Evolutionary conservation across 192 early-diverging fungal species (phyloP).

Genomic region (Coemansia sp.): DNA sequence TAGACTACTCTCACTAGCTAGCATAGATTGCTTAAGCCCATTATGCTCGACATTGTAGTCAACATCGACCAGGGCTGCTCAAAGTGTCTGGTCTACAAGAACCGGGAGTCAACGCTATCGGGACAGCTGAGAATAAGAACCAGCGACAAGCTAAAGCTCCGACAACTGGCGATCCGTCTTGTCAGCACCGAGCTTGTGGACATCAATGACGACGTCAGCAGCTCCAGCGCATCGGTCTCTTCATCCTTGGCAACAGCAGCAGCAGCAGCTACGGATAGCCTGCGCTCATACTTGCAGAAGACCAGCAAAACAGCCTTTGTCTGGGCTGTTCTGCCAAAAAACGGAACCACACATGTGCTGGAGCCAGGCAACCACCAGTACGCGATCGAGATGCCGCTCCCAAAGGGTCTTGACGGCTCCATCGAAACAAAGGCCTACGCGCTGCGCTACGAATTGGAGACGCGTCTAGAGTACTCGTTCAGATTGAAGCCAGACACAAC

Average conservation of each 20-base stretch:
- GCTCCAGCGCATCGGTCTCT: constrained; percentile 6
- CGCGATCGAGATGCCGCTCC: constrained; percentile 40
- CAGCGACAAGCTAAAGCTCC: constrained; percentile 36
- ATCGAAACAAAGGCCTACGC: constrained; percentile 24
- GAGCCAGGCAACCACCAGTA: constrained; percentile 38
- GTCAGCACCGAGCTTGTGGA: constrained; percentile 40
- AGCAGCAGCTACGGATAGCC: neutral
- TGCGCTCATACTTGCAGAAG: constrained; percentile 39
- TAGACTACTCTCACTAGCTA: constrained; percentile 8
- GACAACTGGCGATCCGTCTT: constrained; percentile 37
- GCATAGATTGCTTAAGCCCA: constrained; percentile 3
- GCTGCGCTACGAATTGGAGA: constrained; percentile 37
- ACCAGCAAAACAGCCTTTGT: constrained; percentile 28
- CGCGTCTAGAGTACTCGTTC: constrained; percentile 41
- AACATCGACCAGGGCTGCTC: constrained; percentile 22
- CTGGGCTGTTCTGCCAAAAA: constrained; percentile 29
- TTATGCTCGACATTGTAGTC: constrained; percentile 29
- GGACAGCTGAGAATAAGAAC: constrained; percentile 33
- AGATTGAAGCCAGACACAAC: constrained; percentile 33
- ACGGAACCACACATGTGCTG: constrained; percentile 19
- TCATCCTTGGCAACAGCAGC: neutral
- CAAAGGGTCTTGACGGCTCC: constrained; percentile 31
- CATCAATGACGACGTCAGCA: constrained; percentile 11
- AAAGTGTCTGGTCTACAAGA: constrained; percentile 38
- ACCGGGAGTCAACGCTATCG: constrained; percentile 23